Evolutionary conservation across 1,139 yeast species (phyloP).

Genomic region (Candida sojae): DNA sequence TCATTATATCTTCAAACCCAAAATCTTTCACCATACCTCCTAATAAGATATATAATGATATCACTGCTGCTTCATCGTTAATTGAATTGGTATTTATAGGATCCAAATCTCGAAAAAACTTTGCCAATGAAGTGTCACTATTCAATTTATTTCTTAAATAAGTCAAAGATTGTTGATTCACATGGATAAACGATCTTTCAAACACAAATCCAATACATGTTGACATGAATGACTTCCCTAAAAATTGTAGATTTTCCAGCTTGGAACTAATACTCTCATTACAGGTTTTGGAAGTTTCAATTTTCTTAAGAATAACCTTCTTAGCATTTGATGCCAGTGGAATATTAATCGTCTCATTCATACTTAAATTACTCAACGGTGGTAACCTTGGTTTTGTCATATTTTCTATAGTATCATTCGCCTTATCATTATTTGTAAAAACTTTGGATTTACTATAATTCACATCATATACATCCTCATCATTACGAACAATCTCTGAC

Average conservation of each 20-base stretch:
- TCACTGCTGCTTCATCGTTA: slow-evolving; percentile 49
- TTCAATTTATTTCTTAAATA: slow-evolving; percentile 57
- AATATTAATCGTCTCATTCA: slow-evolving; percentile 9
- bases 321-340: slow-evolving; percentile 21
- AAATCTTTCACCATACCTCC: slow-evolving; percentile 79
- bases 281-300: slow-evolving; percentile 70
- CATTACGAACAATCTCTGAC: slow-evolving; percentile 38
- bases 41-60: slow-evolving; percentile 56
- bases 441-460: slow-evolving; percentile 34
- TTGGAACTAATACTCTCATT: slow-evolving; percentile 48
- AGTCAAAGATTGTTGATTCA: slow-evolving; percentile 46
- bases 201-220: slow-evolving; percentile 61
- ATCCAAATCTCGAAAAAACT: slow-evolving; percentile 53
- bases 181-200: slow-evolving; percentile 47
- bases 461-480: slow-evolving; percentile 34
- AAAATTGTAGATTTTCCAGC: slow-evolving; percentile 48
- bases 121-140: slow-evolving; percentile 44
- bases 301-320: slow-evolving; percentile 34
- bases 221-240: slow-evolving; percentile 59
- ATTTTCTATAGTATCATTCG: slow-evolving; percentile 38
- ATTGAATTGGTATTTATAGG: slow-evolving; percentile 27
- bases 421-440: slow-evolving; percentile 35
- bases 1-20: slow-evolving; percentile 69
- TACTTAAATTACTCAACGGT: slow-evolving; percentile 13
- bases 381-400: slow-evolving; percentile 40